A percentile compares a stretch with the other conserved stretches of the same genome.
These are phyloP conservation scores for Rhododendron mucronatum DNA, from an alignment of 148 eudicot species.

Conservation along the genomic window DNA sequence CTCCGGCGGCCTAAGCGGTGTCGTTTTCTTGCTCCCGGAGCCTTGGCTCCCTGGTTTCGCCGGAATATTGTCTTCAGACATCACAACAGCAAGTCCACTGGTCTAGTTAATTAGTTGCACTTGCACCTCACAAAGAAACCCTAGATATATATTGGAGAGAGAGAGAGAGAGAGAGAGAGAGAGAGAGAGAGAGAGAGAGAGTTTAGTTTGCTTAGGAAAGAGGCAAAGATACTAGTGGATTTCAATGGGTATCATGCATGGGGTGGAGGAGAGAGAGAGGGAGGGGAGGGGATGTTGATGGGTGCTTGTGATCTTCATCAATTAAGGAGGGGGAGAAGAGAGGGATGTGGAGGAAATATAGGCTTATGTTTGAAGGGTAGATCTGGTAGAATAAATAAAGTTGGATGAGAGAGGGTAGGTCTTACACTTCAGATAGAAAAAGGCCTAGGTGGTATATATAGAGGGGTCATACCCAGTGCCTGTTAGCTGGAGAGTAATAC, in stretches of 20 bases:
- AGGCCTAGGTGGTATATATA: not conserved
- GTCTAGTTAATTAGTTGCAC: not conserved
- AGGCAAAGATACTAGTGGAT: not conserved
- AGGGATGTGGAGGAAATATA: not conserved
- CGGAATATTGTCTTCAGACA: constrained; percentile 39
- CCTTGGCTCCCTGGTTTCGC: constrained; percentile 21
- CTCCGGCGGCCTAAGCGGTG: constrained; percentile 26
- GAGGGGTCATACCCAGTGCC: not conserved
- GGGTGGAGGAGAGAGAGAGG: not conserved
- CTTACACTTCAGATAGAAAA: not conserved
- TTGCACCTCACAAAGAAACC: constrained; percentile 7
- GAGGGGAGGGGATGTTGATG: not conserved
- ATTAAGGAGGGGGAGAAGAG: not conserved
- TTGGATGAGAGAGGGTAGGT: not conserved
- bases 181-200: no score
- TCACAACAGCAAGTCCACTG: constrained; percentile 4
- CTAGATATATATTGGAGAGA: not conserved
- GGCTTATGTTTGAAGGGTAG: not conserved
- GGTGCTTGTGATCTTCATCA: constrained; percentile 3
- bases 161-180: constrained; percentile 8
- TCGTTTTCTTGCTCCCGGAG: constrained; percentile 17
- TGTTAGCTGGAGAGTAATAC: no score
- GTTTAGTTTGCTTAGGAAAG: not conserved
- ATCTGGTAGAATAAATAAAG: not conserved
- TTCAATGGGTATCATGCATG: constrained; percentile 4